phyloP scores from a whole-genome alignment of 2,329 filamentous ascomycete genomes.

The Paracoccidioides brasiliensis region DNA sequence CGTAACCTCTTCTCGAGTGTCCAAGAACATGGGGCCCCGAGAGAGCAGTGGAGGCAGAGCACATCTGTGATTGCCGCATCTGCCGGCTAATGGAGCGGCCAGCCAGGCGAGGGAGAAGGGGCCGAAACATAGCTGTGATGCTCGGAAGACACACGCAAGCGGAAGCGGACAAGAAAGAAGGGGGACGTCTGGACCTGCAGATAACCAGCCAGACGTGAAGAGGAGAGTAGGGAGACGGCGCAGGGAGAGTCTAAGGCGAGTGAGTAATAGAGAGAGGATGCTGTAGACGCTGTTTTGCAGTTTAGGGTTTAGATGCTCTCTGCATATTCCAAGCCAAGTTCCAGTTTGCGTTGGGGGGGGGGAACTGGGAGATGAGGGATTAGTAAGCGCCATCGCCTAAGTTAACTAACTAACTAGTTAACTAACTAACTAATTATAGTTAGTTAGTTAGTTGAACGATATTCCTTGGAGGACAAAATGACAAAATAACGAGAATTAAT shows the following conservation, averaged over 20 bases:
- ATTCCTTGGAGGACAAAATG: too few relatives aligned
- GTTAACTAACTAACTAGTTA: too few relatives aligned
- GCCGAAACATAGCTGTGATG: conserved; percentile 37
- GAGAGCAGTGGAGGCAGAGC: conserved; percentile 25
- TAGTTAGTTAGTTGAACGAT: too few relatives aligned
- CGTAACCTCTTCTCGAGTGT: conserved; percentile 43
- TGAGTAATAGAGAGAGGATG: too few relatives aligned
- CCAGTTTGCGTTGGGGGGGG: too few relatives aligned
- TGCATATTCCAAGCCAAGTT: too few relatives aligned
- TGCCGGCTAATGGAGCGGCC: conserved; percentile 32
- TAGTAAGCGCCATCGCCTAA: too few relatives aligned
- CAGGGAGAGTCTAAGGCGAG: not conserved
- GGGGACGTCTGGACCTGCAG: not conserved
- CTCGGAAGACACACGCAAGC: conserved; percentile 12
- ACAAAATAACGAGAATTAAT: too few relatives aligned
- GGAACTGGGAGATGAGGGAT: too few relatives aligned
- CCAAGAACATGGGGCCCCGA: conserved; percentile 36
- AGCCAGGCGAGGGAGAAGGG: conserved; percentile 37
- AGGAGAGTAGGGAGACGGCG: not conserved
- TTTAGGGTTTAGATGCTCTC: too few relatives aligned
- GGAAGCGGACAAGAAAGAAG: not conserved
- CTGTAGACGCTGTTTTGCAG: not conserved
- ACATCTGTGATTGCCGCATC: conserved; percentile 23
- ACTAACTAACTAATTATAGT: too few relatives aligned
- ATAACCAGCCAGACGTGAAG: not conserved